Percentiles rank a stretch among this genome's conserved stretches.
These are phyloP conservation scores for Puya raimondii DNA, from an alignment of 176 grass and related monocot genomes.

Conservation along the genomic window DNA sequence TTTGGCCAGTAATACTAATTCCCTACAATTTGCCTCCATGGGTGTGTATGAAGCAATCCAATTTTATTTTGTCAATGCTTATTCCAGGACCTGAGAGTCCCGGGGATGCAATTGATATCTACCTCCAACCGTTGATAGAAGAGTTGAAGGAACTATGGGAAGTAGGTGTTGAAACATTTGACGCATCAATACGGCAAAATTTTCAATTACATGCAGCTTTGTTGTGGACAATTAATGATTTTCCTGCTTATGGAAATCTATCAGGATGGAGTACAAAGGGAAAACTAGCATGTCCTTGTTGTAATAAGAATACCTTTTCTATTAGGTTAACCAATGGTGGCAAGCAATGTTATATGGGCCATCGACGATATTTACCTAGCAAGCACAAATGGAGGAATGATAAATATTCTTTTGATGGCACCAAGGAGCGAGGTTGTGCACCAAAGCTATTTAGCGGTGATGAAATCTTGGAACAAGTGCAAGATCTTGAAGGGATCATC, in stretches of 20 bases:
- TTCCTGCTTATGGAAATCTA: neutral
- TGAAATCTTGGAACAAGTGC: too few species aligned
- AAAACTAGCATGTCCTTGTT: neutral
- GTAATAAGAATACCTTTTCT: neutral
- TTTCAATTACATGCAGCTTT: neutral
- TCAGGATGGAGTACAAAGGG: neutral
- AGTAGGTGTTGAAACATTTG: neutral
- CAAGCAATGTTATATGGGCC: neutral
- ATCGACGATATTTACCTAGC: neutral
- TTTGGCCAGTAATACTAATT: neutral
- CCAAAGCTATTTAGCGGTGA: too few species aligned
- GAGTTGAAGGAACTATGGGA: slow-evolving; percentile 2
- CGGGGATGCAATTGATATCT: neutral
- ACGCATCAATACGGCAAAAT: neutral
- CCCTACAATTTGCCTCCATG: neutral
- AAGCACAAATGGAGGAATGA: neutral
- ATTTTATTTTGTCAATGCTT: neutral
- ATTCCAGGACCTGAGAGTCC: neutral
- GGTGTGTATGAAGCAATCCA: neutral
- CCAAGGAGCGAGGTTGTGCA: too few species aligned
- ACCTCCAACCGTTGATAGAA: neutral
- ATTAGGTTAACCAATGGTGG: neutral
- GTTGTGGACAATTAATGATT: neutral
- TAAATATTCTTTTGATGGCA: neutral
- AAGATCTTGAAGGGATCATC: too few species aligned